Percentiles rank a stretch among this genome's conserved stretches.
Conservation (phyloP, 495 filamentous ascomycete species). For the Mytilinidion resinicola region DNA sequence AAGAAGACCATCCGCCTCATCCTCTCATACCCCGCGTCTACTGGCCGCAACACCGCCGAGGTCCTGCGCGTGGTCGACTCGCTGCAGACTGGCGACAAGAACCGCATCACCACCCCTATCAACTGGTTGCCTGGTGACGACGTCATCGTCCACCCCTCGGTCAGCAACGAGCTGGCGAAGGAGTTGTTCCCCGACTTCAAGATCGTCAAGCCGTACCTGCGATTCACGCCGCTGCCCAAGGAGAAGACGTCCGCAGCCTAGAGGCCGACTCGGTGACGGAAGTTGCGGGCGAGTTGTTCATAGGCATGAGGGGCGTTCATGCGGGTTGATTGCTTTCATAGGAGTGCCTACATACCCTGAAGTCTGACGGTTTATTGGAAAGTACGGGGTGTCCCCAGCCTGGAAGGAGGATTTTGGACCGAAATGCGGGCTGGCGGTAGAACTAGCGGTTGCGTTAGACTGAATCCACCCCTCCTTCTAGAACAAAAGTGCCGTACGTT, state of each 20-base stretch:
- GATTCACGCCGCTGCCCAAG: constrained; percentile 39
- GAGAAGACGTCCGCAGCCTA: constrained; percentile 35
- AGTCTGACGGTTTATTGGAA: not conserved
- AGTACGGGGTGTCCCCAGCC: constrained; percentile 35
- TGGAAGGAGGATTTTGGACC: not conserved
- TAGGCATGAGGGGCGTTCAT: too few species aligned
- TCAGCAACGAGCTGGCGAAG: constrained; percentile 82
- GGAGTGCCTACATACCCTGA: too few species aligned
- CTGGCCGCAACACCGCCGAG: constrained; percentile 93
- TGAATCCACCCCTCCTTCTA: not conserved
- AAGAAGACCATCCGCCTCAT: constrained; percentile 97
- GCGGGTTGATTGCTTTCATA: too few species aligned
- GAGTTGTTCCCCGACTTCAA: constrained; percentile 84
- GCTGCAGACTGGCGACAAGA: constrained; percentile 94
- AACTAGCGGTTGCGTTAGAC: not conserved
- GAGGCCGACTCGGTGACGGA: too few species aligned
- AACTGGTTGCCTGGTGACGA: constrained; percentile 49
- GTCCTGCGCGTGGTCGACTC: constrained; percentile 93
- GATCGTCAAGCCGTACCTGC: constrained; percentile 83
- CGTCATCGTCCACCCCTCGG: constrained; percentile 87
- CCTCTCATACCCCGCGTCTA: constrained; percentile 93
- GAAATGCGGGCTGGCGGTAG: not conserved
- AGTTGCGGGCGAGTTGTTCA: too few species aligned
- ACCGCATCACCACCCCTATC: constrained; percentile 74
- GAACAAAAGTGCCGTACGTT: not conserved